Base-by-base conservation (phyloP, 2,329 filamentous ascomycete genomes). In the Tolypocladium cylindrosporum region DNA sequence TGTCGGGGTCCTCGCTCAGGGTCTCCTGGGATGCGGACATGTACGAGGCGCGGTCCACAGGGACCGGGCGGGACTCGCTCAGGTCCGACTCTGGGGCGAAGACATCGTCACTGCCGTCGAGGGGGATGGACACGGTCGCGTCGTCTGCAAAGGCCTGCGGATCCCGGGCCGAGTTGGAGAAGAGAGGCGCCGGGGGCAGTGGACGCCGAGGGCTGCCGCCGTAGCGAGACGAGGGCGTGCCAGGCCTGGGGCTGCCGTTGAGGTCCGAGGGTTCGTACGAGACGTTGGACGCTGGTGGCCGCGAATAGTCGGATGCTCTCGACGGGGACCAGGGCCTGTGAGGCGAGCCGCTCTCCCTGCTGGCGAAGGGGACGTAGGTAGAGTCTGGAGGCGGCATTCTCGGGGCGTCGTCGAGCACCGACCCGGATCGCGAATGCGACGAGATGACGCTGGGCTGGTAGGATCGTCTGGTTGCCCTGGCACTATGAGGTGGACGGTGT, bases 171-270 rank as follows among this genome's bases (percentile, higher is more conserved):
- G 77, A 77, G 10, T 74, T 78, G 2, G 88, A 83, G 68, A 96
- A 97, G 10, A 96, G 77, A 4, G 94, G 94, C 37, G 91, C 90
- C 0, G 91, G 91, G 3, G 94, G 94, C 39, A 97, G 78, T 4
- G 93, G 93, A 58, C 93, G 83, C 64, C 91, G 84, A 13, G 92
- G 90, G 68, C 91, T 95, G 4, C 91, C 89, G 24, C 91, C 89
- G 70, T 97, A 97, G 69, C 86, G 82, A 2, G 91, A 93, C 0
- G 91, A 91, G 1, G 93, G 91, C 0, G 93, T 97, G 6, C 93
- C 93, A 1, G 94, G 93, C 59, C 94, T 79, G 8, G 94, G 92
- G 61, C 85, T 92, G 54, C 94, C 94, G 67, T 97, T 93, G 59
- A 97, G 74, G 65, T 97, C 92, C 27, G 87, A 81, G 0, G 91